Evolutionary conservation across 1,284 basidiomycete genomes (phyloP).

Genomic region (Apiotrichum porosum): DNA sequence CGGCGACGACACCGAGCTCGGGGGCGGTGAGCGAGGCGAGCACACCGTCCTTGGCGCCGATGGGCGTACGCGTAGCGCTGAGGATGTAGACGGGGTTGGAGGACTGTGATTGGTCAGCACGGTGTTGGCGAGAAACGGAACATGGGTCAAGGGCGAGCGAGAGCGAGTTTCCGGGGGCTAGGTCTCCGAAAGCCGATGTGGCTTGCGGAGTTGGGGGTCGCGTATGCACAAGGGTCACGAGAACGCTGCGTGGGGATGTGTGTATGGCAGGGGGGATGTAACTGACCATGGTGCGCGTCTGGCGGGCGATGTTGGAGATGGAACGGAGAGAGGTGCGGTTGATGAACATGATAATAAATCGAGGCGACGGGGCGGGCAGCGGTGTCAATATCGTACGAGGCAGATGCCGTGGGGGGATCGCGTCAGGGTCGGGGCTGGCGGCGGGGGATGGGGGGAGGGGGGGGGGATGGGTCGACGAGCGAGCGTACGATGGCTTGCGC

Average conservation of each 20-base stretch:
- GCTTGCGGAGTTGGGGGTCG: slow-evolving; percentile 1
- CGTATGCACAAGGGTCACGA: background rate
- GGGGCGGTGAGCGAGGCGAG: slow-evolving; percentile 85
- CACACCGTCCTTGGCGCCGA: slow-evolving; percentile 85
- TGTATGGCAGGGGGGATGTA: too few relatives aligned
- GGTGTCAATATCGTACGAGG: slow-evolving; percentile 14
- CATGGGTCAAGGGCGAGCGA: too few relatives aligned
- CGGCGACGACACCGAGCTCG: slow-evolving; percentile 80
- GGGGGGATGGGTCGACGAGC: background rate
- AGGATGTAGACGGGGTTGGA: slow-evolving; percentile 87
- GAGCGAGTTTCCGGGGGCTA: too few relatives aligned
- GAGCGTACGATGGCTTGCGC: too few relatives aligned
- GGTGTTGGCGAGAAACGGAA: too few relatives aligned
- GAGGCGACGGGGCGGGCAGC: background rate
- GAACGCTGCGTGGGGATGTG: background rate
- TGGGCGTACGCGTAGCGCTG: slow-evolving; percentile 87
- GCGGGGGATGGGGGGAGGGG: background rate
- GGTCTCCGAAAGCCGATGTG: too few relatives aligned
- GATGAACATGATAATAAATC: slow-evolving; percentile 9
- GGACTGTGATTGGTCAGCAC: slow-evolving; percentile 19
- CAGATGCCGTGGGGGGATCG: background rate
- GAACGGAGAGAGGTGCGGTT: slow-evolving; percentile 14
- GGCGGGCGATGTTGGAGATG: slow-evolving; percentile 14
- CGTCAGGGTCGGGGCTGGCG: background rate
- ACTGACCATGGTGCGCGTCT: slow-evolving; percentile 19